Conservation (phyloP, 2,329 filamentous ascomycete genomes). For the Xenoacremonium recifei region DNA sequence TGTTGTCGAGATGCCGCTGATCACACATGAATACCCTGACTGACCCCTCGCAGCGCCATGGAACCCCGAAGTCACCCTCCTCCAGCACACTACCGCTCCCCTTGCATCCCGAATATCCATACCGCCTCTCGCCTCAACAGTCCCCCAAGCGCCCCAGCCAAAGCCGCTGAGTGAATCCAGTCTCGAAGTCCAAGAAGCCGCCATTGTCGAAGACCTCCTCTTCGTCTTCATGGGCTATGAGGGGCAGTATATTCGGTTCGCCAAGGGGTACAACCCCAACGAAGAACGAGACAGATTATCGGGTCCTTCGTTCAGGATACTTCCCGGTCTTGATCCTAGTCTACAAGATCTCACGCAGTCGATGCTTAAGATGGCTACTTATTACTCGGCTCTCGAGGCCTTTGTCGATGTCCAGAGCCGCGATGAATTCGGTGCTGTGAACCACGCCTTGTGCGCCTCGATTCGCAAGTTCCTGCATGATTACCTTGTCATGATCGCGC, state of each 20-base stretch:
- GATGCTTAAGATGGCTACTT: constrained; percentile 91
- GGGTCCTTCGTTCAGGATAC: constrained; percentile 77
- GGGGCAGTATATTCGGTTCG: constrained; percentile 93
- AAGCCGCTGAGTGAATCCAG: constrained; percentile 71
- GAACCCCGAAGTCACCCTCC: constrained; percentile 76
- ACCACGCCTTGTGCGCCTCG: constrained; percentile 93
- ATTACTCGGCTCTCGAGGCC: constrained; percentile 86
- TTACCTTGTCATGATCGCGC: constrained; percentile 88
- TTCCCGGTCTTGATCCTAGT: constrained; percentile 85
- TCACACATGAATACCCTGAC: constrained; percentile 6
- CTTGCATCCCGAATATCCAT: constrained; percentile 63
- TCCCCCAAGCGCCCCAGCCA: constrained; percentile 67
- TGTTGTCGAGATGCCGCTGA: constrained; percentile 9
- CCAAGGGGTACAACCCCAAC: constrained; percentile 75
- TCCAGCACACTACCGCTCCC: constrained; percentile 67
- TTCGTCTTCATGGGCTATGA: constrained; percentile 99
- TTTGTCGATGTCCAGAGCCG: constrained; percentile 94
- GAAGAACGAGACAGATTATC: constrained; percentile 84
- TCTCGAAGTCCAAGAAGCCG: constrained; percentile 79
- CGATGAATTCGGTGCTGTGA: constrained; percentile 90
- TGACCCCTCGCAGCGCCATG: constrained; percentile 52
- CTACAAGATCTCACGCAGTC: constrained; percentile 81
- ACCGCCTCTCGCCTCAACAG: constrained; percentile 73
- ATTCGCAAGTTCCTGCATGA: constrained; percentile 90
- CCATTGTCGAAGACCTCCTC: constrained; percentile 83